A percentile compares a stretch with the other conserved stretches of the same genome.
These are phyloP conservation scores for Rhipidocladum racemiflorum DNA, from an alignment of 176 grass and related monocot genomes.

Conservation along the genomic window DNA sequence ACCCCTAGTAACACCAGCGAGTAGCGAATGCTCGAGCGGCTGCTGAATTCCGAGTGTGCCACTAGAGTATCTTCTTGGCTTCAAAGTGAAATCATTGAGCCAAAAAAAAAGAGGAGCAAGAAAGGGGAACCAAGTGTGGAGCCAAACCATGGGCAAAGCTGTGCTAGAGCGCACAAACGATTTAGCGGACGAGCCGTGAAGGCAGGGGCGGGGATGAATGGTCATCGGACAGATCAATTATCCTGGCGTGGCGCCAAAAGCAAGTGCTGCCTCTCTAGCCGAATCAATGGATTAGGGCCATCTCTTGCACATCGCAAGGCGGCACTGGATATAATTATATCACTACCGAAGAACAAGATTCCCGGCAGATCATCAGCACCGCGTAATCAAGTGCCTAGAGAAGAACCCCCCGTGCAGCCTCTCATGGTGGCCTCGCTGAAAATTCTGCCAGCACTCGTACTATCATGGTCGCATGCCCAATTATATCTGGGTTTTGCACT, in stretches of 20 bases:
- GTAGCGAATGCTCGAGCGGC: neutral
- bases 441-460: neutral
- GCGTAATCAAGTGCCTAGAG: constrained; percentile 13
- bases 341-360: constrained; percentile 32
- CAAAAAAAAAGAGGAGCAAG: neutral
- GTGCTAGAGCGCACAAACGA: neutral
- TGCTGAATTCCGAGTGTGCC: neutral
- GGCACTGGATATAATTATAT: neutral
- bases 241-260: constrained; percentile 10
- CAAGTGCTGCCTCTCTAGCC: neutral
- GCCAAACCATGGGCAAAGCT: neutral
- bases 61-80: neutral
- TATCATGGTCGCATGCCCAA: neutral
- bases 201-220: neutral
- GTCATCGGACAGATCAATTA: neutral
- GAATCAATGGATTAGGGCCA: neutral
- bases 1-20: too few species aligned
- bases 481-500: neutral
- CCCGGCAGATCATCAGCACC: constrained; percentile 31
- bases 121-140: neutral
- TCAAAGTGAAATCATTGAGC: neutral
- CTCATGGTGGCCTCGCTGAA: neutral
- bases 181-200: constrained; percentile 15
- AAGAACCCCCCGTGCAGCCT: constrained; percentile 2
- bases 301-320: constrained; percentile 17